Conservation (phyloP, 2,329 filamentous ascomycete genomes). For the Phialophora chinensis region DNA sequence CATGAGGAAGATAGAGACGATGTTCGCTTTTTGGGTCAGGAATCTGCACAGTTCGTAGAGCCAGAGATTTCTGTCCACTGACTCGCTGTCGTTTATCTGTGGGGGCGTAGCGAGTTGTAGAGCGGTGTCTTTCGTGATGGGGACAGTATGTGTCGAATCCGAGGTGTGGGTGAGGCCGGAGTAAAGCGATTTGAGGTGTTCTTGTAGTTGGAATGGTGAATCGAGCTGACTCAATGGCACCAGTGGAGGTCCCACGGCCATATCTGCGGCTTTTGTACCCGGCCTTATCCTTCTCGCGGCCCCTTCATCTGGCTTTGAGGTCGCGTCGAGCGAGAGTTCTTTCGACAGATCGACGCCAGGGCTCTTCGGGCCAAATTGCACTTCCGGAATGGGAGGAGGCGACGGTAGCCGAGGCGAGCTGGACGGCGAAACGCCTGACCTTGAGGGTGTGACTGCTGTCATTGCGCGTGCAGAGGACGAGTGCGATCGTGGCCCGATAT, state of each 20-base stretch:
- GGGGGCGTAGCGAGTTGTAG: slow-evolving; percentile 79
- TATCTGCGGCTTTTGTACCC: slow-evolving; percentile 88
- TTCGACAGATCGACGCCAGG: slow-evolving; percentile 69
- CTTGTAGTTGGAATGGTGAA: slow-evolving; percentile 95
- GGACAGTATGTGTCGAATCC: slow-evolving; percentile 61
- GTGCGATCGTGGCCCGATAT: neutral
- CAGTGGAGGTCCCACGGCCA: slow-evolving; percentile 88
- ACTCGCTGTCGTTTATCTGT: slow-evolving; percentile 49
- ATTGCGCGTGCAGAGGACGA: slow-evolving; percentile 12
- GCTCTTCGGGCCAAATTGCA: slow-evolving; percentile 83
- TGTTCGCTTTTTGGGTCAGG: slow-evolving; percentile 91
- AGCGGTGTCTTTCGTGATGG: slow-evolving; percentile 78
- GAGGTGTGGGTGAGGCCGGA: slow-evolving; percentile 74
- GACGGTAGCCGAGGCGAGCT: slow-evolving; percentile 92
- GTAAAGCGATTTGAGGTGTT: slow-evolving; percentile 93
- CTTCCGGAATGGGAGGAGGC: slow-evolving; percentile 91
- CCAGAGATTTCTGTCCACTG: slow-evolving; percentile 85
- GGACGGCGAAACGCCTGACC: slow-evolving; percentile 56
- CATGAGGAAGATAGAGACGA: slow-evolving; percentile 88
- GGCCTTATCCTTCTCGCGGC: slow-evolving; percentile 85
- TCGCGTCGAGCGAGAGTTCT: slow-evolving; percentile 58
- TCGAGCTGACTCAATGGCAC: slow-evolving; percentile 88
- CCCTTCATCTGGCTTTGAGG: slow-evolving; percentile 70
- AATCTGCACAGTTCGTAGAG: slow-evolving; percentile 98
- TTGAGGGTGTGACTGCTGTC: slow-evolving; percentile 44